Evolutionary conservation across 2,329 filamentous ascomycete genomes (phyloP), one percentile per base, ranked within the genome.

Genomic region (Leptodontidium sp.): DNA sequence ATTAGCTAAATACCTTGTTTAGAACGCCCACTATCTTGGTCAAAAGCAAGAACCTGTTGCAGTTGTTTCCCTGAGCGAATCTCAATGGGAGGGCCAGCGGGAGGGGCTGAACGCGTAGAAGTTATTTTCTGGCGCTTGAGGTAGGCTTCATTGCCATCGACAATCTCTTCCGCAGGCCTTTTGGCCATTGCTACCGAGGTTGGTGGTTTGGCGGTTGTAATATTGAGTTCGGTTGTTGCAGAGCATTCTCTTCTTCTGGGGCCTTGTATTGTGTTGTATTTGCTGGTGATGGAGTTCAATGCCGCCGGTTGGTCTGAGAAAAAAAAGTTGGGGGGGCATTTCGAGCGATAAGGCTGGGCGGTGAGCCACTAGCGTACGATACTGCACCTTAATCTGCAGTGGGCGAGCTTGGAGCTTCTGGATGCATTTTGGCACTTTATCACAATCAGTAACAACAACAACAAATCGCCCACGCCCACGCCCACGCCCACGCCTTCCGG

Each of bases 1-100:
- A 50, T 24, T 24, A n/a, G 3, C 45, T 55, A 49, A 8, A 11
- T 80, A 87, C 87, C 90, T 80, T 91, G 91, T 78, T 91, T 87
- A 75, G 90, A 85, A 80, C 88, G 84, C 76, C 84, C 82, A 78
- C 88, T 81, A 78, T 93, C 90, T 80, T 93, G 91, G 73, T 91
- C 85, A 76, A 94, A 94, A 66, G 84, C 81, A 50, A 96, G 84
- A 55, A 93, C 83, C 69, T 89, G 85, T 75, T 86, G 87, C 69
- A 96, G 83, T 77, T 96, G 91, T 64, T 88, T 85, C 71, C 86
- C 85, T 47, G 88, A 88, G 61, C 84, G 81, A 58, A 93, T 84
- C 47, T 90, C 87, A 72, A 91, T 88, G 12, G 85, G 86, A 1
- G 87, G 67, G 32, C 58, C 55, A 26, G 58, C 21, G 32, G 53